phyloP scores from a whole-genome alignment of 2,329 filamentous ascomycete genomes.

The Ophiocordyceps sinensis region DNA sequence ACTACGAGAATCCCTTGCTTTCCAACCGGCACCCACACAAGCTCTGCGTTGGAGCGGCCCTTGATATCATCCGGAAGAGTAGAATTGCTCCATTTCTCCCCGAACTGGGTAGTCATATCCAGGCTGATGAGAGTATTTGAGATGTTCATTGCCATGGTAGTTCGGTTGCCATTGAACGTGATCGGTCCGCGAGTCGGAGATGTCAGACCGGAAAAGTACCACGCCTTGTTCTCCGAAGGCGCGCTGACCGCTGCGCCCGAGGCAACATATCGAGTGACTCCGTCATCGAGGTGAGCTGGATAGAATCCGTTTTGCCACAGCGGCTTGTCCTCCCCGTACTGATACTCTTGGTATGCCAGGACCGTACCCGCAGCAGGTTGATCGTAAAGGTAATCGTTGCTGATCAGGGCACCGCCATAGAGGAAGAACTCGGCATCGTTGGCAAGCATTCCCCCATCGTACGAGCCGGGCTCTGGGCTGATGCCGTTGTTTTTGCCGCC shows the following conservation, averaged over 20 bases:
- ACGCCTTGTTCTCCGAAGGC: conserved; percentile 56
- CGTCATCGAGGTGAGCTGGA: conserved; percentile 22
- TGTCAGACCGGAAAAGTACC: conserved; percentile 54
- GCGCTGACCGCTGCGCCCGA: conserved; percentile 49
- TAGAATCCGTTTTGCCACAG: conserved; percentile 29
- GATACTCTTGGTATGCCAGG: conserved; percentile 35
- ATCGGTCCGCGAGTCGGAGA: conserved; percentile 36
- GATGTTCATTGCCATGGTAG: conserved; percentile 24
- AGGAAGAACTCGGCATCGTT: conserved; percentile 50
- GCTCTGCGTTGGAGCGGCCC: conserved; percentile 46
- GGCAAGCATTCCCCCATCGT: conserved; percentile 49
- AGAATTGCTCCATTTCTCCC: conserved; percentile 40
- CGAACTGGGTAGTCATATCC: conserved; percentile 37
- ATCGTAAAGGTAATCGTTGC: conserved; percentile 17
- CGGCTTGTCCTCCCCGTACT: conserved; percentile 31
- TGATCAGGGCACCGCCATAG: conserved; percentile 42
- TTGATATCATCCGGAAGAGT: conserved; percentile 34
- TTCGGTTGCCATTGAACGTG: conserved; percentile 20
- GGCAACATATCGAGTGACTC: conserved; percentile 46
- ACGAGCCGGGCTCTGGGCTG: conserved; percentile 39
- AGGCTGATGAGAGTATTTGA: conserved; percentile 46
- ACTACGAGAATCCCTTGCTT: conserved; percentile 62
- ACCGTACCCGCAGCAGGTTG: conserved; percentile 27
- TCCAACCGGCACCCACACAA: conserved; percentile 68
- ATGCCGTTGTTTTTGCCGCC: conserved; percentile 34